Percentiles rank a stretch among this genome's conserved stretches.
These are phyloP conservation scores for Myrmaecium sp. DNA, from an alignment of 2,329 filamentous ascomycete genomes.

Conservation along the genomic window DNA sequence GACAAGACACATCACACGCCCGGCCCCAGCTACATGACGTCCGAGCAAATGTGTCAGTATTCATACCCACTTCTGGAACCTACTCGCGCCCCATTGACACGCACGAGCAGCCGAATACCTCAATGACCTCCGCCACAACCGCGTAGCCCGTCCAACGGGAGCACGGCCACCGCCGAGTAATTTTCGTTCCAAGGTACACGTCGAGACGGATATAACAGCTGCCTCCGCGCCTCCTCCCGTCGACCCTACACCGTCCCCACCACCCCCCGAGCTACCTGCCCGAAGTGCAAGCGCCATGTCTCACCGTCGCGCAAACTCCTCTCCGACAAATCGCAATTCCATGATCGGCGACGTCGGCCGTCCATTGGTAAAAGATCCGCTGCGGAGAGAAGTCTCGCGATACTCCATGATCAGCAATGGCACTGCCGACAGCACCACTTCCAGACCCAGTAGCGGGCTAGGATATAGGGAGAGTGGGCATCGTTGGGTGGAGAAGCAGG, in stretches of 20 bases:
- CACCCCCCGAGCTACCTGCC: conserved; percentile 2
- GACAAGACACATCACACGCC: conserved; percentile 17
- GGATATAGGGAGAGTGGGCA: conserved; percentile 59
- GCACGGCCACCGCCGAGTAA: conserved; percentile 47
- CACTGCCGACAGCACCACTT: conserved; percentile 7
- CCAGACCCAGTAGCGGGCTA: conserved; percentile 40
- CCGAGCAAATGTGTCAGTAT: conserved; percentile 22
- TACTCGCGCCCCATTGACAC: conserved; percentile 1
- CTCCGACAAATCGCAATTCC: conserved; percentile 10
- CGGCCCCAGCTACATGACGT: conserved; percentile 19
- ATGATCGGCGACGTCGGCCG: conserved; percentile 5
- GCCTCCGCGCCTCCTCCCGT: conserved; percentile 12
- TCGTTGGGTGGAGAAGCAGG: conserved; percentile 68
- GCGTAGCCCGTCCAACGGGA: conserved; percentile 50
- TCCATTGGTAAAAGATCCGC: conserved; percentile 20
- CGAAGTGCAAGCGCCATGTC: conserved; percentile 10
- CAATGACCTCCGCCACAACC: conserved; percentile 51
- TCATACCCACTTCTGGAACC: background rate
- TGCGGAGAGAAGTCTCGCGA: conserved; percentile 22
- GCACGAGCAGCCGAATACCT: conserved; percentile 46
- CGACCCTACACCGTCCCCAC: conserved; percentile 8
- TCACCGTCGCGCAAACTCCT: conserved; percentile 16
- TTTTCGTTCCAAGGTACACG: conserved; percentile 15
- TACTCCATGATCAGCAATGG: conserved; percentile 17
- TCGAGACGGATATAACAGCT: conserved; percentile 8